Evolutionary conservation across 352 stramenopile genomes (phyloP), one percentile per base, ranked within the genome.

Genomic region (Pythium phragmiticola): DNA sequence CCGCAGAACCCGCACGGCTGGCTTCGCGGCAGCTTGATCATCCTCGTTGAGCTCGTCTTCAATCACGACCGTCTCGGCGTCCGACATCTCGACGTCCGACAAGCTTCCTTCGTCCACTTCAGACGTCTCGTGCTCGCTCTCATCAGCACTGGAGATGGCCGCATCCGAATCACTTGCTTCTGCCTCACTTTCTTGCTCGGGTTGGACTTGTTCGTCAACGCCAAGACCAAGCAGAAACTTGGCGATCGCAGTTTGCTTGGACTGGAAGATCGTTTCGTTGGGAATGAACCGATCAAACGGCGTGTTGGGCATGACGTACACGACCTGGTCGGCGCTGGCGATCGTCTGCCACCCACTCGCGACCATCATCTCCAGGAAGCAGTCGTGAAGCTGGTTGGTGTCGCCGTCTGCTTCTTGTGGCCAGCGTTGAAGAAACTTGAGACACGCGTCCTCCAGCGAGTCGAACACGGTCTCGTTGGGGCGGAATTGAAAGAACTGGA

Each of bases 381-480:
- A 68, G 6, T 80, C 63, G n/a, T 68, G 68, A 72, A 90, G 21
- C 70, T 61, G 53, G 17, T 33, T 49, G 23, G 7, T 11, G 34
- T 58, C 43, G 64, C 72, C 53, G 72, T 57, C 45, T 23, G n/a
- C 11, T n/a, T 46, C 16, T 37, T 54, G 33, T 17, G 34, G n/a
- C 76, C 76, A 90, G 13, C 73, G 57, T 42, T 66, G 58, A 42
- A 90, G 49, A 60, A 80, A 91, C 42, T 75, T 67, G 30, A 60
- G 59, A 34, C 76, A 89, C 6, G 87, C 84, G 41, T 79, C 81
- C 42, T 77, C 74, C 12, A 90, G 67, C n/a, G 75, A 76, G 53
- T 92, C 79, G 23, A 94, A 92, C n/a, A 95, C 74, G 30, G 82
- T 93, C 49, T 87, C 74, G 50, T 90, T 88, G 7, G 85, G 84